Evolutionary conservation across 176 grass and related monocot genomes (phyloP).

Genomic region (Aegilops tauschii): DNA sequence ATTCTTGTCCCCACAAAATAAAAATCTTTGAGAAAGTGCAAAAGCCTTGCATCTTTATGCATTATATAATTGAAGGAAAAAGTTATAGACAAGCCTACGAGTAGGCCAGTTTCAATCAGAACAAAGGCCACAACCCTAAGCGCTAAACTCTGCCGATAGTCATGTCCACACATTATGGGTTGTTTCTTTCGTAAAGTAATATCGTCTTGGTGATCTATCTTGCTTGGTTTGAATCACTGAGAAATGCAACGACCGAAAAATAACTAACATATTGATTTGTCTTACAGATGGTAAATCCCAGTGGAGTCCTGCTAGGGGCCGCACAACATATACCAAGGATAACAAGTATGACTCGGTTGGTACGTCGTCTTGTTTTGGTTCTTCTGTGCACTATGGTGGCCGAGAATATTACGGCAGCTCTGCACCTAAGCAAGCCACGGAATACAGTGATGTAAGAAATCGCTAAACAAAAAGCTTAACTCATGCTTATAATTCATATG

Average conservation of each 20-base stretch:
- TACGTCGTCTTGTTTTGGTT: slow-evolving; percentile 71
- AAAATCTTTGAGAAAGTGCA: neutral
- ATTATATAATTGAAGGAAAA: neutral
- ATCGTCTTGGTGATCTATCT: neutral
- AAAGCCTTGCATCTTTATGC: neutral
- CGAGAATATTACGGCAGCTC: slow-evolving; percentile 77
- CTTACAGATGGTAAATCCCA: slow-evolving; percentile 57
- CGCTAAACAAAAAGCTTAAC: neutral
- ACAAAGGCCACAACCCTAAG: neutral
- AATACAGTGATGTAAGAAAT: slow-evolving; percentile 39
- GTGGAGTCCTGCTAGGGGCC: slow-evolving; percentile 48
- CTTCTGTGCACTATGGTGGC: slow-evolving; percentile 80
- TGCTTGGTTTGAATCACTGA: slow-evolving; percentile 15
- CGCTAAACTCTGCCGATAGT: too few relatives aligned
- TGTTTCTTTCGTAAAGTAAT: neutral
- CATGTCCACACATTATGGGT: neutral
- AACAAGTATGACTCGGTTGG: slow-evolving; percentile 49
- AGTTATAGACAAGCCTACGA: too few relatives aligned
- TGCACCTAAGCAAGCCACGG: slow-evolving; percentile 40
- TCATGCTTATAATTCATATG: neutral
- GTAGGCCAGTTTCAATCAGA: neutral
- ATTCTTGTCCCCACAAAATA: neutral
- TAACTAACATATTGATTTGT: slow-evolving; percentile 14
- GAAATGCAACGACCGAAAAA: neutral
- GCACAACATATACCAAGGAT: slow-evolving; percentile 38